Evolutionary conservation across 495 filamentous ascomycete genomes (phyloP).

Genomic region (Penicillium chermesinum): DNA sequence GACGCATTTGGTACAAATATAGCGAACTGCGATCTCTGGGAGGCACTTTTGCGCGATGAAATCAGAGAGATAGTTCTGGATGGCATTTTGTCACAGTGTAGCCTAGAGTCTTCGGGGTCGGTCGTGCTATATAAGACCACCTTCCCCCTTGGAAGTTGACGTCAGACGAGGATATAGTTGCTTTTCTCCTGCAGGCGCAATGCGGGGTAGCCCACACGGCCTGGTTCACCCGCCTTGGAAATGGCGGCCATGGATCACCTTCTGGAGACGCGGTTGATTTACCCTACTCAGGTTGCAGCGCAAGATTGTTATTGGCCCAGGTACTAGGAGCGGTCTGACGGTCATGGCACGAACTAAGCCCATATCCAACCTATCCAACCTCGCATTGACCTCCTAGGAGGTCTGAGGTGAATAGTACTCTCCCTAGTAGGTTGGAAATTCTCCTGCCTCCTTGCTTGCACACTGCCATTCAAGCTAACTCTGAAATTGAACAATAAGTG

Average conservation of each 20-base stretch:
- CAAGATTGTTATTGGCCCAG: too few species aligned
- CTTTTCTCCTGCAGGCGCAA: background rate
- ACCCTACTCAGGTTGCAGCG: too few species aligned
- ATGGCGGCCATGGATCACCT: background rate
- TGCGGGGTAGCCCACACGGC: slow-evolving; percentile 8
- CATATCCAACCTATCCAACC: too few species aligned
- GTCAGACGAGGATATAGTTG: slow-evolving; percentile 1
- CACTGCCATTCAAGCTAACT: too few species aligned
- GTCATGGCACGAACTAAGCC: too few species aligned
- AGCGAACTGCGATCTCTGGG: slow-evolving; percentile 30
- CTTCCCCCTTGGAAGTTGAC: slow-evolving; percentile 6
- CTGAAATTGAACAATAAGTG: too few species aligned
- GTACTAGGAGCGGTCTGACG: too few species aligned
- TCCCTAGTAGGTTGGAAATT: too few species aligned
- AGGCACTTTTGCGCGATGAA: slow-evolving; percentile 14
- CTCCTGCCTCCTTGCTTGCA: too few species aligned
- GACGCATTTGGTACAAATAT: slow-evolving; percentile 27
- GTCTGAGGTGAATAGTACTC: too few species aligned
- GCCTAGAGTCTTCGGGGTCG: background rate
- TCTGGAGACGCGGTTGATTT: too few species aligned
- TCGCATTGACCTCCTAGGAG: too few species aligned
- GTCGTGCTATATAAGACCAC: background rate
- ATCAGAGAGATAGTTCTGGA: slow-evolving; percentile 22
- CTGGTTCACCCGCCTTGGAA: background rate
- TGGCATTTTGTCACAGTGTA: slow-evolving; percentile 2